These are phyloP conservation scores for Gregarina niphandrodes DNA, from an alignment of 169 alveolate genomes.

Conservation along the genomic window DNA sequence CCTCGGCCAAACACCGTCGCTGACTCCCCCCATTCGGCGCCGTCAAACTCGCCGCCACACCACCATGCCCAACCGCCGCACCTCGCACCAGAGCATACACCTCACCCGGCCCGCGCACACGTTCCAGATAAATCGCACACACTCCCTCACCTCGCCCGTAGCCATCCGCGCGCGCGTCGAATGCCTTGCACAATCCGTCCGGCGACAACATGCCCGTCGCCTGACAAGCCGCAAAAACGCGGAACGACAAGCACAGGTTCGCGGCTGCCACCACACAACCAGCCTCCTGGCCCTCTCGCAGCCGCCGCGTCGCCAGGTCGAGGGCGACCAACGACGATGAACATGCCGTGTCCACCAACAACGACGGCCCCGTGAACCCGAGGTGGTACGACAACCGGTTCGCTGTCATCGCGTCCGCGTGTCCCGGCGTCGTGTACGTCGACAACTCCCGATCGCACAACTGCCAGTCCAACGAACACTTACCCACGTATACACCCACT, in stretches of 20 bases:
- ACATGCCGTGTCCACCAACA: conserved; percentile 34
- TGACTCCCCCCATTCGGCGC: conserved; percentile 18
- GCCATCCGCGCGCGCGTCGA: conserved; percentile 36
- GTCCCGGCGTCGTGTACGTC: conserved; percentile 27
- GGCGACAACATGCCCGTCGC: conserved; percentile 31
- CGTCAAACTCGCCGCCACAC: conserved; percentile 14
- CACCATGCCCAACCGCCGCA: conserved; percentile 15
- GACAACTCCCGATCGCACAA: conserved; percentile 1
- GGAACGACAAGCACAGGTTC: conserved; percentile 11
- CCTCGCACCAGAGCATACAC: neutral
- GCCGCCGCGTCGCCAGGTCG: conserved; percentile 18
- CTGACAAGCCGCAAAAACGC: conserved; percentile 14
- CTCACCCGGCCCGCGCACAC: neutral
- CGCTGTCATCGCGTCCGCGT: conserved; percentile 20
- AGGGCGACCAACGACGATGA: conserved; percentile 32
- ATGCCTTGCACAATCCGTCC: conserved; percentile 36
- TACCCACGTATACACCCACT: conserved; percentile 16
- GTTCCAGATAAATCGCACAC: conserved; percentile 15
- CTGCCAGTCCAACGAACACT: conserved; percentile 14
- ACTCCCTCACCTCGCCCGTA: conserved; percentile 40
- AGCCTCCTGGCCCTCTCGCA: conserved; percentile 2
- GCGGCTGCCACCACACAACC: conserved; percentile 15
- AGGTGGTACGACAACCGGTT: conserved; percentile 24
- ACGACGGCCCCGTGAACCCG: conserved; percentile 28
- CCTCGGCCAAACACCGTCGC: conserved; percentile 2